A percentile compares a stretch with the other conserved stretches of the same genome.
Evolutionary conservation across 176 grass and related monocot species (phyloP).

Genomic region (Oryza coarctata): DNA sequence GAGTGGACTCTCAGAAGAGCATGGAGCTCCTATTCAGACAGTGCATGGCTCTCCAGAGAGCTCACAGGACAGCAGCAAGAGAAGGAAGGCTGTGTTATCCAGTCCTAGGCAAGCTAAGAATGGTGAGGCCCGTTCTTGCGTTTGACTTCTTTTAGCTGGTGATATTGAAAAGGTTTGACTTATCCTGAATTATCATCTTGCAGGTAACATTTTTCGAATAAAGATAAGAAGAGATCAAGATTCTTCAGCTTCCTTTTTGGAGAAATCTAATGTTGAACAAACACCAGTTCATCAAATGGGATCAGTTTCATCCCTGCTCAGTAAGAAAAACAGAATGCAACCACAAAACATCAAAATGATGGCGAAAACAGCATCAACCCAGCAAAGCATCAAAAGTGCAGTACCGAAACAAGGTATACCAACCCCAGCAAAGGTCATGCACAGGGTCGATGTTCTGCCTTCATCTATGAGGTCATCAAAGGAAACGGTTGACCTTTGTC

Average conservation of each 20-base stretch:
- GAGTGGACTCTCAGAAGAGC: constrained; percentile 70
- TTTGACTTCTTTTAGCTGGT: background rate
- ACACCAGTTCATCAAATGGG: background rate
- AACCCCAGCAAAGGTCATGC: background rate
- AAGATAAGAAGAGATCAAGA: constrained; percentile 38
- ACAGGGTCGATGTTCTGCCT: background rate
- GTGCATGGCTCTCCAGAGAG: constrained; percentile 50
- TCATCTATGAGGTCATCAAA: background rate
- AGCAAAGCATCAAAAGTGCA: constrained; percentile 5
- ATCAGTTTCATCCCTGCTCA: constrained; percentile 1
- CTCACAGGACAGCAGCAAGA: constrained; percentile 78
- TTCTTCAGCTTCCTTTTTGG: background rate
- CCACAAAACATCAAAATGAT: background rate
- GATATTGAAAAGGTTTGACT: background rate
- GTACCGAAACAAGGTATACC: background rate
- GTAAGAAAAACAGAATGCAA: constrained; percentile 24
- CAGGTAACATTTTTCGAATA: constrained; percentile 39
- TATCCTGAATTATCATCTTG: background rate
- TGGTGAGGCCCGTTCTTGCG: constrained; percentile 7
- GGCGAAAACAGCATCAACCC: background rate
- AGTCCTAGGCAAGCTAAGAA: constrained; percentile 51
- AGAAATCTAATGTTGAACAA: constrained; percentile 26
- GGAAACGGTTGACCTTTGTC: background rate
- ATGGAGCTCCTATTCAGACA: constrained; percentile 37
- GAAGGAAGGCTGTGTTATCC: constrained; percentile 36